Conservation (phyloP, 495 filamentous ascomycete species). For the Podospora bellae-mahoneyi region DNA sequence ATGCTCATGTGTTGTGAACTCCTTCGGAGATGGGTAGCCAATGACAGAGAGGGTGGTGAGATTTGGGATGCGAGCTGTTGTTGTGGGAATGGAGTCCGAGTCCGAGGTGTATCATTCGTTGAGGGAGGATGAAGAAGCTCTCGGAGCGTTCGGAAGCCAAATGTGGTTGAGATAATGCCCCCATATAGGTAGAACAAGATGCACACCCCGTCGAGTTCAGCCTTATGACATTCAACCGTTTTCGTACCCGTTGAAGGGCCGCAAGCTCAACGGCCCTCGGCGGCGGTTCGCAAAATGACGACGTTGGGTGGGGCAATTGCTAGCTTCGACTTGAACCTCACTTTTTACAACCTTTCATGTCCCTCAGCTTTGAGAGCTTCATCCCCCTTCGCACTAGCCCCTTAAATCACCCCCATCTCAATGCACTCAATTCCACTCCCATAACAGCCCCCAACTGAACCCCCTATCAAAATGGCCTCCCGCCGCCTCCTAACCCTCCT, state of each 20-base stretch:
- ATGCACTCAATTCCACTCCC: neutral
- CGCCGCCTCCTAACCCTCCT: neutral
- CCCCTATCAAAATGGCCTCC: neutral
- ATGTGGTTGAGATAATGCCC: too few relatives aligned
- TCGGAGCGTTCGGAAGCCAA: too few relatives aligned
- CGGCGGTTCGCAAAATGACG: conserved; percentile 3
- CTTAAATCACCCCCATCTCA: neutral
- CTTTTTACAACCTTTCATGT: neutral
- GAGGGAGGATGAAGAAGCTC: too few relatives aligned
- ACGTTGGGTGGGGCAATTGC: conserved; percentile 7
- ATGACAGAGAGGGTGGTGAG: neutral
- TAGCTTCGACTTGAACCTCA: neutral
- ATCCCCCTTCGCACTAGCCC: neutral
- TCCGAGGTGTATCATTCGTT: neutral
- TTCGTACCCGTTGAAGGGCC: neutral
- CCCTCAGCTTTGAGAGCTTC: neutral
- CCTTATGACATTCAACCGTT: neutral
- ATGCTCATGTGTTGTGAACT: neutral
- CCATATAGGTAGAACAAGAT: neutral
- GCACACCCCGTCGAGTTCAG: neutral
- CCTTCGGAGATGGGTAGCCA: neutral
- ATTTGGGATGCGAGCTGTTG: neutral
- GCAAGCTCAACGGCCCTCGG: neutral
- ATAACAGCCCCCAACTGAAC: neutral
- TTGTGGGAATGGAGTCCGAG: neutral